Conservation (phyloP, 345 rosid species). For the Eutrema yunnanense region DNA sequence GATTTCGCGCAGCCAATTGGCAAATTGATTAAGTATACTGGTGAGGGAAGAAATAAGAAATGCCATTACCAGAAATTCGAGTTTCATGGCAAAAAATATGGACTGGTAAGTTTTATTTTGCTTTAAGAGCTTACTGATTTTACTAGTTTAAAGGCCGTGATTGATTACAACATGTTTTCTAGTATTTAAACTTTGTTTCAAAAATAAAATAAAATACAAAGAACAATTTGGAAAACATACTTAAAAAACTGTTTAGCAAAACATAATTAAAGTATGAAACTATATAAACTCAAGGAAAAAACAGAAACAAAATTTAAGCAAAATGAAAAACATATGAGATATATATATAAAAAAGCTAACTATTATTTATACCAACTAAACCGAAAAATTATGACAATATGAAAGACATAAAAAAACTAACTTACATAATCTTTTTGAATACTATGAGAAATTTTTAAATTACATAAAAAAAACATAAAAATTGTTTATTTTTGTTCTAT, state of each 20-base stretch:
- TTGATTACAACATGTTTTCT: not conserved
- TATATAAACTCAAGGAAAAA: too few relatives aligned
- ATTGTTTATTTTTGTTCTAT: not conserved
- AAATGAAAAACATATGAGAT: too few relatives aligned
- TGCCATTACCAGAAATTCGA: not conserved
- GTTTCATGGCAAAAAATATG: not conserved
- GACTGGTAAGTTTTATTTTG: slow-evolving; percentile 5
- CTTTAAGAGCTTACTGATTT: not conserved
- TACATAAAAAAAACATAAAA: not conserved
- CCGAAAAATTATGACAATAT: too few relatives aligned
- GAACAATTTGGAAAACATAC: not conserved
- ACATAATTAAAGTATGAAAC: too few relatives aligned
- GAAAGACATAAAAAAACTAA: too few relatives aligned
- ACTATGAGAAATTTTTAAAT: not conserved
- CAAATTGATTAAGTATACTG: not conserved
- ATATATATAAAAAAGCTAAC: too few relatives aligned
- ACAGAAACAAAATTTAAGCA: too few relatives aligned
- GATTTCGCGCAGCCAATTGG: not conserved
- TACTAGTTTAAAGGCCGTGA: not conserved
- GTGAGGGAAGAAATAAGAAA: not conserved
- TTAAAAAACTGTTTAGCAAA: too few relatives aligned
- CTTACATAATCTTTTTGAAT: too few relatives aligned
- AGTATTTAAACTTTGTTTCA: not conserved
- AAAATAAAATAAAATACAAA: not conserved
- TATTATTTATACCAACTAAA: too few relatives aligned